Base-by-base conservation (phyloP, 2,329 filamentous ascomycete species). In the Nemania serpens region DNA sequence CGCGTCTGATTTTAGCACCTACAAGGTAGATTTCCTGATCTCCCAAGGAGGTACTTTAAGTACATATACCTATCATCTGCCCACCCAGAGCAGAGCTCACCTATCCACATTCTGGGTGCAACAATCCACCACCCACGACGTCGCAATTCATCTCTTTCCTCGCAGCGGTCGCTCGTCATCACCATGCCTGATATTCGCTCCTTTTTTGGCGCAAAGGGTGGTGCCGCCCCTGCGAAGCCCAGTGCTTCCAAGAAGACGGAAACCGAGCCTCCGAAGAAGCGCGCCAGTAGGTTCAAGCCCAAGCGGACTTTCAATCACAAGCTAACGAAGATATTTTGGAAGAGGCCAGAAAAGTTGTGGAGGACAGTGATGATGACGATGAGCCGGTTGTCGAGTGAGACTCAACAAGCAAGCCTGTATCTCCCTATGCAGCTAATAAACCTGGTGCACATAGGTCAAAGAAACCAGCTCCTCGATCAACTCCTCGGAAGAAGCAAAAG, bases 171-270 rank as follows among this genome's bases (percentile, higher is more conserved):
- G 13, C 41, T 7, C 18, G 37, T 33, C 25, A 37, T 17, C 45
- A 52, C 51, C 52, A 96, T 97, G 93, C 87, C 93, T 65, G 94
- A 98, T 77, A 98, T 97, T 71, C 85, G 93, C 72, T 92, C 83
- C 69, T 98, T 97, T 78, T 97, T 98, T 79, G 88, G 89, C 57
- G 87, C 90, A 63, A 93, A 93, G 75, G 85, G 86, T 53, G 82
- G 84, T 65, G 81, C 83, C 68, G 78, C 82, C 46, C 78, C 83
- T 51, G 76, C 81, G 49, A 81, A 84, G 68, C 77, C 80, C 64
- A 76, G 79, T 37, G 69, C 76, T 11, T 68, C 77, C 2, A 82
- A 80, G 72, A 81, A 82, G 70, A 73, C 73, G 42, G 79, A 80
- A 59, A 77, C 78, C 52, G 67, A 80, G 13, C 62, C 75, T 50